These are phyloP conservation scores for Tolypocladium amazonense DNA, from an alignment of 2,329 filamentous ascomycete species.

Conservation along the genomic window DNA sequence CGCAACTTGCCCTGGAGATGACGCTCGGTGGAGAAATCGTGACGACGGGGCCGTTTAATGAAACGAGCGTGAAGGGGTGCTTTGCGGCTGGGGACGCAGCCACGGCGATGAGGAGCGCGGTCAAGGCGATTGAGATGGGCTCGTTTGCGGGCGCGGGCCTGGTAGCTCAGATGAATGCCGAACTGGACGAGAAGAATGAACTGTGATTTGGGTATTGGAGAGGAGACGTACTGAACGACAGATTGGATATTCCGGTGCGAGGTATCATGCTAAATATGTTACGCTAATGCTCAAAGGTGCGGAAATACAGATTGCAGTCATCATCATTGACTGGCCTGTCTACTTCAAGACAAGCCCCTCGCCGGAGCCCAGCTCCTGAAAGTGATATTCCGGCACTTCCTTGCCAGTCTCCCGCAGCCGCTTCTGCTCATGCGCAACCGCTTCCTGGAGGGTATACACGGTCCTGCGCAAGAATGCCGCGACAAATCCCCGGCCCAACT, in stretches of 20 bases:
- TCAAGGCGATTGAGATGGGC: background rate
- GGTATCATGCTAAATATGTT: background rate
- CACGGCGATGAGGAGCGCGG: background rate
- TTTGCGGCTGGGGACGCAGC: background rate
- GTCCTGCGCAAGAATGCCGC: conserved; percentile 37
- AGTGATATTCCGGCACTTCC: conserved; percentile 30
- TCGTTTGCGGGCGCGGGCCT: background rate
- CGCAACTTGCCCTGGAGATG: background rate
- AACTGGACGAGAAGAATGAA: background rate
- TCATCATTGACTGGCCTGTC: background rate
- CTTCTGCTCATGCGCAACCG: conserved; percentile 25
- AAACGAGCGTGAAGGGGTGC: background rate
- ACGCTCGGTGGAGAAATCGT: background rate
- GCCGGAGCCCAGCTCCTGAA: conserved; percentile 44
- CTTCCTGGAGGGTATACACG: conserved; percentile 31
- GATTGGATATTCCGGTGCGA: background rate
- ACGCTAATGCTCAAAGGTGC: background rate
- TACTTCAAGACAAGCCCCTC: conserved; percentile 40
- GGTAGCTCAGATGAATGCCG: background rate
- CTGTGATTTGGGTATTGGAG: background rate
- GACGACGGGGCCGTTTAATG: background rate
- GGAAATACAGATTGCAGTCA: background rate
- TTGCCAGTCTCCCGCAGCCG: conserved; percentile 7
- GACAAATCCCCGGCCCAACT: conserved; percentile 46
- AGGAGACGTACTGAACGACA: background rate